Percentiles rank a stretch among this genome's conserved stretches.
phyloP scores from a whole-genome alignment of 1,139 yeast genomes.

The Geotrichum cucujoidarum region DNA sequence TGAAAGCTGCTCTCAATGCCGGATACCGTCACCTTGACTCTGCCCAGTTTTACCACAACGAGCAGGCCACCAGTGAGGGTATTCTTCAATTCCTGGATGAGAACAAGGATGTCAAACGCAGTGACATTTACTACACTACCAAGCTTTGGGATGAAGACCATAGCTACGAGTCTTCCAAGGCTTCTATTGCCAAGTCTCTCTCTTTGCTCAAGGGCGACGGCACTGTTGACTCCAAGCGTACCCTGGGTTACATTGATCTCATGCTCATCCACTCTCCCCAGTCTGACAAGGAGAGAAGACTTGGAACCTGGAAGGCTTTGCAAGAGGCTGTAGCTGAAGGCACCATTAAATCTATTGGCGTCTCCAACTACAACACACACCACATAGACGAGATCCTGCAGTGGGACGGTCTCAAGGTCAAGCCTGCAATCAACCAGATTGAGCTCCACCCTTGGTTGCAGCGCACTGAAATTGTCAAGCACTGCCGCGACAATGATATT shows the following conservation, averaged over 20 bases:
- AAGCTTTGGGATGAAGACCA: slow-evolving; percentile 57
- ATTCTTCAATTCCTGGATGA: slow-evolving; percentile 43
- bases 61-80: slow-evolving; percentile 48
- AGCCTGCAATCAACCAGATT: slow-evolving; percentile 49
- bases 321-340: slow-evolving; percentile 41
- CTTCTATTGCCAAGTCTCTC: slow-evolving; percentile 49
- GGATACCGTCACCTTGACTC: slow-evolving; percentile 73
- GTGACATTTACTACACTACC: slow-evolving; percentile 67
- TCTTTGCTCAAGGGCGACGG: slow-evolving; percentile 42
- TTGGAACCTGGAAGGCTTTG: slow-evolving; percentile 43
- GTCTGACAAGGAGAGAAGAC: slow-evolving; percentile 29
- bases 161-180: slow-evolving; percentile 53
- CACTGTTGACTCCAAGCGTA: slow-evolving; percentile 21
- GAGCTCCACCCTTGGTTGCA: slow-evolving; percentile 60
- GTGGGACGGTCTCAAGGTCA: slow-evolving; percentile 38
- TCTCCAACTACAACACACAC: slow-evolving; percentile 43
- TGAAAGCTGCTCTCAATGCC: slow-evolving; percentile 48
- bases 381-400: slow-evolving; percentile 40
- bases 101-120: slow-evolving; percentile 27
- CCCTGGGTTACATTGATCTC: slow-evolving; percentile 46
- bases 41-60: slow-evolving; percentile 56
- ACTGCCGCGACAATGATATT: slow-evolving; percentile 48
- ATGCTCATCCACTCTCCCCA: slow-evolving; percentile 40
- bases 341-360: slow-evolving; percentile 40
- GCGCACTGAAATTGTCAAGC: slow-evolving; percentile 50